Base-by-base conservation (phyloP, 2,329 filamentous ascomycete genomes). In the Alternaria brassicicola region DNA sequence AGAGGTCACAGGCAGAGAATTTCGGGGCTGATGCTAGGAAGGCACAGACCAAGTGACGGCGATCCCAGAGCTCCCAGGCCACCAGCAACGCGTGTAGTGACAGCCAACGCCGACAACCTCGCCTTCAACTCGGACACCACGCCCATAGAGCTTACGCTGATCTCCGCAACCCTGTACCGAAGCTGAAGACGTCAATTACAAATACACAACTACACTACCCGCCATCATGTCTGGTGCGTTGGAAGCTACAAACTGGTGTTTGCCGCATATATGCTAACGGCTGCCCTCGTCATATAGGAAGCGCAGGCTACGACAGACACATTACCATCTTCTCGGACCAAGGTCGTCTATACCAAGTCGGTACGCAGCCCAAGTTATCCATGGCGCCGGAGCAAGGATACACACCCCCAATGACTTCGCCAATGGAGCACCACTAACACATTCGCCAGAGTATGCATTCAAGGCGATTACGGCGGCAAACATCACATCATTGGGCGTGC, bases 241-340 rank as follows among this genome's bases (percentile, higher is more conserved):
- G 36, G 50, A 58, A 62, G 55, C 63, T 52, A 31, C 28, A 43
- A 59, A 50, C 58, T 59, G 57, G 53, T 58, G 57, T 55, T 57
- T 62, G 59, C 45, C 52, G 51, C 60, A 57, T 48, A 57, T 35
- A 56, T 71, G 70, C 74, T 76, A 67, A 76, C 72, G 65, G 58
- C 63, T 61, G 42, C 59, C 59, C 58, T 52, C 65, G 51, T 51
- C 51, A 57, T 70, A 55, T 43, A 76, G 73, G 73, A 73, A 77
- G 73, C 68, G 73, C 74, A 81, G 93, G 92, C 76, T 98, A 96
- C 83, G 95, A 99, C 82, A 88, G 95, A 85, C 95, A 99, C 82
- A 99, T 99, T 76, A 99, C 95, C 78, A 98, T 99, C 85, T 99
- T 99, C 84, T 97, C 95, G 63, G 95, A 99, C 80, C 93, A 97